Percentiles rank a stretch among this genome's conserved stretches.
Conservation (phyloP, 768 basidiomycete species). For the Albatrellus ellisii region DNA sequence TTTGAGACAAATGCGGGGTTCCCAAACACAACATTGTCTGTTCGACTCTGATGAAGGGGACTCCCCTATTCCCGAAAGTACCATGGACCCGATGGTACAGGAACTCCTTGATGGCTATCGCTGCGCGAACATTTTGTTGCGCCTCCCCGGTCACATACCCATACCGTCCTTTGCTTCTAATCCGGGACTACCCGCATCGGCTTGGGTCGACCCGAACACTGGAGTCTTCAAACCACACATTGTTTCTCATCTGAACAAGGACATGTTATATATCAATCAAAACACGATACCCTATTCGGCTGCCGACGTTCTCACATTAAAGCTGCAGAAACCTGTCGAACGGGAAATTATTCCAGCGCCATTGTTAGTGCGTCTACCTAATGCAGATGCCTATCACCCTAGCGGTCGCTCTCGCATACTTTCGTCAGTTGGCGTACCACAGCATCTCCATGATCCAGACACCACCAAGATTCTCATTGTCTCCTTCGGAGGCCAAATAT, state of each 20-base stretch:
- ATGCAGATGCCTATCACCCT: slow-evolving; percentile 33
- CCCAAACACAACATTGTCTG: background rate
- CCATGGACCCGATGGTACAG: slow-evolving; percentile 47
- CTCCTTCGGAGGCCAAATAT: slow-evolving; percentile 71
- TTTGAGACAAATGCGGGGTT: slow-evolving; percentile 14
- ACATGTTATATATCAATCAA: too few relatives aligned
- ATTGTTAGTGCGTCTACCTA: slow-evolving; percentile 56
- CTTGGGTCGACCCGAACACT: slow-evolving; percentile 43
- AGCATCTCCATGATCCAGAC: slow-evolving; percentile 29
- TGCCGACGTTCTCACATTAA: slow-evolving; percentile 1
- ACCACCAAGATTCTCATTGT: slow-evolving; percentile 56
- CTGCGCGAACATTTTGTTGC: slow-evolving; percentile 56
- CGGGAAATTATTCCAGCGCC: slow-evolving; percentile 40
- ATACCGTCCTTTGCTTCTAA: slow-evolving; percentile 53
- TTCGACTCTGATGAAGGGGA: slow-evolving; percentile 21
- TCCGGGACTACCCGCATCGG: slow-evolving; percentile 43
- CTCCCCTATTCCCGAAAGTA: slow-evolving; percentile 33
- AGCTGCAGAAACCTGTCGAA: slow-evolving; percentile 18
- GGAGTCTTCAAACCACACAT: slow-evolving; percentile 36
- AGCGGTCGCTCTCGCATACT: slow-evolving; percentile 45
- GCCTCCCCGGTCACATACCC: slow-evolving; percentile 62
- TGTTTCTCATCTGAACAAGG: slow-evolving; percentile 25
- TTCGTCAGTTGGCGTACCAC: slow-evolving; percentile 43
- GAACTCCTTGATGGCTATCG: slow-evolving; percentile 54
- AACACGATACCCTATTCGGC: slow-evolving; percentile 15